Conservation (phyloP, 2,329 filamentous ascomycete species). For the Graphiopsis chlorocephala region DNA sequence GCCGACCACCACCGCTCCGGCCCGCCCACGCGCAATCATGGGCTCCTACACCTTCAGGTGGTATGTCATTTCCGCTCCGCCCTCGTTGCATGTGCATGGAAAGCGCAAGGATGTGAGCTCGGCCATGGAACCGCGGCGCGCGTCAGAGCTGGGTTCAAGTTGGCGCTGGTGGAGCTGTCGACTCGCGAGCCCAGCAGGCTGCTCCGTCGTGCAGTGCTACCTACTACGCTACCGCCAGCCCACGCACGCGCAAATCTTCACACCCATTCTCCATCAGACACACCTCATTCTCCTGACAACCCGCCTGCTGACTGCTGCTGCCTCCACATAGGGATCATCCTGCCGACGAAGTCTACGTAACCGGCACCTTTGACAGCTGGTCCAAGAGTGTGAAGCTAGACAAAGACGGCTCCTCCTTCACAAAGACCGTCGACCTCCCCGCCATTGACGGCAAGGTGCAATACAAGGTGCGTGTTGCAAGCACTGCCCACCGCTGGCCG, state of each 20-base stretch:
- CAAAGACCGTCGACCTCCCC: conserved; percentile 75
- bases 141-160: conserved; percentile 5
- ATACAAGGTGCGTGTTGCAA: conserved; percentile 74
- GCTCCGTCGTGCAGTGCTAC: conserved; percentile 7
- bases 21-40: conserved; percentile 44
- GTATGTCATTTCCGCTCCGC: conserved; percentile 45
- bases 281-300: neutral
- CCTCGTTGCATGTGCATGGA: neutral
- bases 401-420: conserved; percentile 68
- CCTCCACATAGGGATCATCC: conserved; percentile 67
- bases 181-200: neutral
- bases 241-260: conserved; percentile 7
- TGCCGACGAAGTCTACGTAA: conserved; percentile 87
- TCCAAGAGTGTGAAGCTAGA: conserved; percentile 79
- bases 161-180: conserved; percentile 8
- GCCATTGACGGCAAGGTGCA: conserved; percentile 66
- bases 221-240: conserved; percentile 3
- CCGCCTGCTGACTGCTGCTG: neutral
- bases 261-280: neutral
- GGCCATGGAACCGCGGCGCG: neutral
- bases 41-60: conserved; percentile 68
- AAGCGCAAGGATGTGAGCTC: conserved; percentile 7
- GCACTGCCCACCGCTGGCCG: neutral
- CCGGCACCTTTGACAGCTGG: conserved; percentile 95
- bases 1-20: neutral